phyloP scores from a whole-genome alignment of 768 basidiomycete species.

The Collybiopsis confluens region DNA sequence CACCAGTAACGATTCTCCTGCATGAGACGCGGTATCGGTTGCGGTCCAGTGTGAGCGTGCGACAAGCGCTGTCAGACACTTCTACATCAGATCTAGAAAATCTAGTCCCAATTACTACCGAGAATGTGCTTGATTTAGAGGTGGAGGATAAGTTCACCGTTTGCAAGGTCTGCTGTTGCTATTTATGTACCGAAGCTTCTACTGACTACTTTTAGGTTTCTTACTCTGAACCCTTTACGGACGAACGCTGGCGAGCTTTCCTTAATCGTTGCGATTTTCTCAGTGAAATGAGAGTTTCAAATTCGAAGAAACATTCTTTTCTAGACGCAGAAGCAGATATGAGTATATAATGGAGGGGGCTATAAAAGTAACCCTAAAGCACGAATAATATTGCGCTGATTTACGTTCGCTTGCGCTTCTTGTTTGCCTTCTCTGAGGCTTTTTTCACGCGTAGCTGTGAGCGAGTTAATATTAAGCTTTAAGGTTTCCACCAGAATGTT shows the following conservation, averaged over 20 bases:
- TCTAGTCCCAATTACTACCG: constrained; percentile 26
- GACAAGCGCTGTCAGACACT: constrained; percentile 32
- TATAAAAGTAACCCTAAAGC: not conserved
- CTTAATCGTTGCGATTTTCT: constrained; percentile 25
- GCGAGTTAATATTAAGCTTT: constrained; percentile 8
- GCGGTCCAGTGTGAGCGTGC: constrained; percentile 41
- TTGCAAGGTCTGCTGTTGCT: constrained; percentile 46
- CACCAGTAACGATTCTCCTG: constrained; percentile 39
- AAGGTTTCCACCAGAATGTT: not conserved
- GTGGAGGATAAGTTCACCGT: constrained; percentile 43
- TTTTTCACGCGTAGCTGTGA: constrained; percentile 77
- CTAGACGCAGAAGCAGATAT: constrained; percentile 5
- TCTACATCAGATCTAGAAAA: not conserved
- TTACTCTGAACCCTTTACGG: constrained; percentile 33
- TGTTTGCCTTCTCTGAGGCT: constrained; percentile 69
- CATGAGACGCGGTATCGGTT: constrained; percentile 41
- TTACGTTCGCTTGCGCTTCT: constrained; percentile 48
- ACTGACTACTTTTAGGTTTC: constrained; percentile 33
- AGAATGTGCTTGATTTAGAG: constrained; percentile 52
- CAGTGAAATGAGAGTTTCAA: not conserved
- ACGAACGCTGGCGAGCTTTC: constrained; percentile 39
- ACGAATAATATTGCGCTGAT: not conserved
- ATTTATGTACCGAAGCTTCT: constrained; percentile 5
- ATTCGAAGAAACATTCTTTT: not conserved
- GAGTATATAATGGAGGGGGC: not conserved